Evolutionary conservation across 1,139 yeast genomes (phyloP).

Genomic region (Candida glucosophila): DNA sequence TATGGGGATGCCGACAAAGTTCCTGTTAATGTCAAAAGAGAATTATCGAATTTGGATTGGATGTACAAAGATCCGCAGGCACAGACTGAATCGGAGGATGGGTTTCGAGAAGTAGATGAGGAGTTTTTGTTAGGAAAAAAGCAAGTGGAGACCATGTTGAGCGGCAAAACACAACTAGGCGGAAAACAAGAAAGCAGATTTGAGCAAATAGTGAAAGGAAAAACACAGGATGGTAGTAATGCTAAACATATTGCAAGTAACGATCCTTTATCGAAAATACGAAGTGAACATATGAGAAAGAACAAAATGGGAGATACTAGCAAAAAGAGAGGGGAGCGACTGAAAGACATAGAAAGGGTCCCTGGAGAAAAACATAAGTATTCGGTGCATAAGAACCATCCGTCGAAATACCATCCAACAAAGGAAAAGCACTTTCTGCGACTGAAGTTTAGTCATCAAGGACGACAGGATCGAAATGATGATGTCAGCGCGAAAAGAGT

Average conservation of each 20-base stretch:
- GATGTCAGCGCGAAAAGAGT: too few relatives aligned
- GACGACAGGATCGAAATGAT: too few relatives aligned
- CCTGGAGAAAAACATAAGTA: too few relatives aligned
- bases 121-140: slow-evolving; percentile 29
- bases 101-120: slow-evolving; percentile 24
- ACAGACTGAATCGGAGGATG: slow-evolving; percentile 10
- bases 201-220: slow-evolving; percentile 10
- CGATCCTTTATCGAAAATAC: slow-evolving; percentile 50
- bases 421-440: too few relatives aligned
- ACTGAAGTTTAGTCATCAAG: too few relatives aligned
- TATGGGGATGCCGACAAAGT: slow-evolving; percentile 27
- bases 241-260: too few relatives aligned
- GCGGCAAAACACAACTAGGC: slow-evolving; percentile 11
- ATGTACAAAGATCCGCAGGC: slow-evolving; percentile 61
- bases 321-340: too few relatives aligned
- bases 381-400: too few relatives aligned
- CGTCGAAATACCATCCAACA: too few relatives aligned
- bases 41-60: slow-evolving; percentile 61
- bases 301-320: too few relatives aligned
- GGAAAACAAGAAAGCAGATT: slow-evolving; percentile 8
- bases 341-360: too few relatives aligned
- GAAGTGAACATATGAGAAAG: slow-evolving; percentile 28
- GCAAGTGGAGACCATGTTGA: slow-evolving; percentile 24
- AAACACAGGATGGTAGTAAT: slow-evolving; percentile 9
- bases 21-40: slow-evolving; percentile 33